A percentile compares a stretch with the other conserved stretches of the same genome.
These are phyloP conservation scores for Zanthoxylum bungeanum DNA, from an alignment of 345 rosid genomes.

Conservation along the genomic window DNA sequence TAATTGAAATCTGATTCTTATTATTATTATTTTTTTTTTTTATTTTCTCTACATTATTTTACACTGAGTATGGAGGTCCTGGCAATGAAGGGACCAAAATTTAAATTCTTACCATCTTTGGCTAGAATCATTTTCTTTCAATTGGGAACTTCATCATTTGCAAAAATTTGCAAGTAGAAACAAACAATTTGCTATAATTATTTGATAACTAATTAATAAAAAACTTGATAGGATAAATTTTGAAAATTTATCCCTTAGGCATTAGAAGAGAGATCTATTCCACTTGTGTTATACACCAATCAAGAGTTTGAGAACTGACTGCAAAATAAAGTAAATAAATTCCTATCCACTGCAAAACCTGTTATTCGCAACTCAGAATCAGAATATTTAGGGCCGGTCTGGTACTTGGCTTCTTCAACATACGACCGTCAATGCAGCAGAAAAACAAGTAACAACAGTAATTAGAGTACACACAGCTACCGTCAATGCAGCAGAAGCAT, in stretches of 20 bases:
- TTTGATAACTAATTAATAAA: too few species aligned
- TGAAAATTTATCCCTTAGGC: too few species aligned
- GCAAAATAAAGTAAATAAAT: neutral
- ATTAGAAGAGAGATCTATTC: too few species aligned
- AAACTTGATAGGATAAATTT: too few species aligned
- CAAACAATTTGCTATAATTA: neutral
- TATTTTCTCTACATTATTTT: neutral
- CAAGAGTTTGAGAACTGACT: neutral
- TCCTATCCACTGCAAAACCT: neutral
- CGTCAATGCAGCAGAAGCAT: neutral
- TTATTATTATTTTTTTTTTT: neutral
- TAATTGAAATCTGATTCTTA: neutral
- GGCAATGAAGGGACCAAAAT: neutral
- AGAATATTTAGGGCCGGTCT: neutral
- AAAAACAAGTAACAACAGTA: neutral
- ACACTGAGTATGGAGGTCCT: too few species aligned
- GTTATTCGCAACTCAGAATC: neutral
- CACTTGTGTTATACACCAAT: neutral
- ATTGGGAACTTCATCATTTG: neutral
- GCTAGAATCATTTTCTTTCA: neutral
- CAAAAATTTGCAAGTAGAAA: neutral
- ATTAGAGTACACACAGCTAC: neutral
- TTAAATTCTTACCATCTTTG: too few species aligned
- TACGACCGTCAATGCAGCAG: neutral
- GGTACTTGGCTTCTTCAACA: neutral